These are phyloP conservation scores for Aspergillus terreus DNA, from an alignment of 2,329 filamentous ascomycete species.

Conservation along the genomic window DNA sequence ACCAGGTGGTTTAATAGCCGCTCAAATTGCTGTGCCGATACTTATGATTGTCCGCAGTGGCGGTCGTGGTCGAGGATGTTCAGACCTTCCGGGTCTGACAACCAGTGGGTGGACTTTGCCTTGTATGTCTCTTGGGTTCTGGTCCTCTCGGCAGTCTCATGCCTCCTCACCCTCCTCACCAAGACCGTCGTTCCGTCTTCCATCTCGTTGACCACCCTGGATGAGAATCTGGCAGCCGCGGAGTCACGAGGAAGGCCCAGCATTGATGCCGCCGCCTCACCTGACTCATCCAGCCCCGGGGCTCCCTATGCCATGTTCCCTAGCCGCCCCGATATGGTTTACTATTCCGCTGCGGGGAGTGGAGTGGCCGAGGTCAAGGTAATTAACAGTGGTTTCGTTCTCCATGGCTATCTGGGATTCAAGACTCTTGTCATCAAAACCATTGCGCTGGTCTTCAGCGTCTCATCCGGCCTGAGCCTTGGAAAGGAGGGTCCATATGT, in stretches of 20 bases:
- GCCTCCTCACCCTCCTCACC: conserved; percentile 78
- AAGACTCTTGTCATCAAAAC: conserved; percentile 86
- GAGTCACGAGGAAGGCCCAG: conserved; percentile 43
- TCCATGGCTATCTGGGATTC: conserved; percentile 90
- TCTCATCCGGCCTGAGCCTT: conserved; percentile 86
- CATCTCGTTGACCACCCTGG: conserved; percentile 79
- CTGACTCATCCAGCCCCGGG: conserved; percentile 41
- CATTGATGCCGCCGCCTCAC: conserved; percentile 42
- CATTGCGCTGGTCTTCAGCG: conserved; percentile 75
- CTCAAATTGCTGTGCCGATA: conserved; percentile 60
- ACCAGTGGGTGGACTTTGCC: conserved; percentile 68
- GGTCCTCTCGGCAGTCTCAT: conserved; percentile 66
- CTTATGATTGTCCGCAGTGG: conserved; percentile 57
- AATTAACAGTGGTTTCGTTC: conserved; percentile 93
- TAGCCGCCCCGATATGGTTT: conserved; percentile 69
- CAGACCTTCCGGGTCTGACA: conserved; percentile 45
- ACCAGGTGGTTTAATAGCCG: conserved; percentile 69
- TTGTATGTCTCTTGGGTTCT: conserved; percentile 73
- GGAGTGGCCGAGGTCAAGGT: conserved; percentile 97
- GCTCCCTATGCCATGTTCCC: conserved; percentile 27
- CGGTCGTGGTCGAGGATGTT: conserved; percentile 63
- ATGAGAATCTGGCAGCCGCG: conserved; percentile 83
- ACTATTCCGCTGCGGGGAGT: conserved; percentile 92
- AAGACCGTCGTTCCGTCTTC: conserved; percentile 91
- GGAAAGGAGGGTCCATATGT: conserved; percentile 96